Conservation (phyloP, 768 basidiomycete genomes). For the Mycena rosella region DNA sequence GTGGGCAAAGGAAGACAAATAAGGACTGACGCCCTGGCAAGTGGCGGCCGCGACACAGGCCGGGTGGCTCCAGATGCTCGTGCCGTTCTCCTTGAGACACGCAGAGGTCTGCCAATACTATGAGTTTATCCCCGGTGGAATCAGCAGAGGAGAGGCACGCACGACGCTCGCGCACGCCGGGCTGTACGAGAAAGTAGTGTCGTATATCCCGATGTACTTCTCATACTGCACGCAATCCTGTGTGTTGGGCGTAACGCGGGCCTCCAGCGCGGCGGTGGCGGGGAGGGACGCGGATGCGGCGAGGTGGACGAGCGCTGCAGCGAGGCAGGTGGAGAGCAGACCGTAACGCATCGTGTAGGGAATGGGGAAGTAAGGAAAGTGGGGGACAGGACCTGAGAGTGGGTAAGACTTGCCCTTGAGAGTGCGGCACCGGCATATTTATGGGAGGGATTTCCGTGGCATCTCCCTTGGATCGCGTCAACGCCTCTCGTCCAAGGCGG, state of each 20-base stretch:
- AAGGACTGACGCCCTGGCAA: constrained; percentile 22
- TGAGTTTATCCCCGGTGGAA: neutral
- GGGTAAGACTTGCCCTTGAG: too few species aligned
- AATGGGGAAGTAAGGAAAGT: too few species aligned
- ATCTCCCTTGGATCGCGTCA: too few species aligned
- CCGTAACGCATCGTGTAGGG: too few species aligned
- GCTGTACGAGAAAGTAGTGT: constrained; percentile 8
- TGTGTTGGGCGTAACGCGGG: constrained; percentile 3
- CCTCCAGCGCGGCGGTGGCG: neutral
- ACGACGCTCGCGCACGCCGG: constrained; percentile 15
- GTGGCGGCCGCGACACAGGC: constrained; percentile 25
- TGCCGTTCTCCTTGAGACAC: constrained; percentile 24
- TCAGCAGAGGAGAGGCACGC: neutral
- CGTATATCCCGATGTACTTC: constrained; percentile 24
- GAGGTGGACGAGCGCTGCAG: neutral
- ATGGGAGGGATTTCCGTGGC: too few species aligned
- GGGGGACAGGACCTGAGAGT: too few species aligned
- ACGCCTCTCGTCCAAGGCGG: too few species aligned
- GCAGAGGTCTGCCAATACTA: neutral
- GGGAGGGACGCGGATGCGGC: neutral
- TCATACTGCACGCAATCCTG: neutral
- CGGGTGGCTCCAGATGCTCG: constrained; percentile 27
- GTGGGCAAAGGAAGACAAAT: neutral
- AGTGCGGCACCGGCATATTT: too few species aligned
- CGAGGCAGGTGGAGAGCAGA: too few species aligned